These are phyloP conservation scores for Holtermannia corniformis DNA, from an alignment of 768 basidiomycete species.

Conservation along the genomic window DNA sequence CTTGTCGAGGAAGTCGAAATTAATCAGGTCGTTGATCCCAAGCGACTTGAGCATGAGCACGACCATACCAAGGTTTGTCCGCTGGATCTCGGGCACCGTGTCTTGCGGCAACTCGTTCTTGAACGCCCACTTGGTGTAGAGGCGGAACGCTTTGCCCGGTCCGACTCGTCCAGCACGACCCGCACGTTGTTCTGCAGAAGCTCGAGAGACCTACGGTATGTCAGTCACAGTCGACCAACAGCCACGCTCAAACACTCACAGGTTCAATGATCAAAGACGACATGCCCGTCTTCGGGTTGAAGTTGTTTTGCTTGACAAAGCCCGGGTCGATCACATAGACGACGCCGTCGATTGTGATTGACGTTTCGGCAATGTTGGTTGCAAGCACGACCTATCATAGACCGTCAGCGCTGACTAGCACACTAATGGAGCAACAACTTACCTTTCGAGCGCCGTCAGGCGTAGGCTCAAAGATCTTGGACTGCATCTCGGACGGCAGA, in stretches of 20 bases:
- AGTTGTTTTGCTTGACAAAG: slow-evolving; percentile 98
- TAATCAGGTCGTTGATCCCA: slow-evolving; percentile 95
- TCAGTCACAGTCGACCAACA: slow-evolving; percentile 1
- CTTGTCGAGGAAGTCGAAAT: slow-evolving; percentile 97
- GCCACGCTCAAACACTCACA: slow-evolving; percentile 51
- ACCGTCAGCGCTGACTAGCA: not conserved
- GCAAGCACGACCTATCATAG: slow-evolving; percentile 91
- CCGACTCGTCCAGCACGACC: slow-evolving; percentile 97
- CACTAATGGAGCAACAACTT: not conserved
- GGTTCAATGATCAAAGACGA: slow-evolving; percentile 92
- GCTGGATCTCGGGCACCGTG: slow-evolving; percentile 95
- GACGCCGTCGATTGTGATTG: slow-evolving; percentile 97
- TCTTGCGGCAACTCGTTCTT: slow-evolving; percentile 91
- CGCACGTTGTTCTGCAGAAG: slow-evolving; percentile 93
- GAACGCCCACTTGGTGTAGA: slow-evolving; percentile 98
- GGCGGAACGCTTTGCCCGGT: slow-evolving; percentile 93
- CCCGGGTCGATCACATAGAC: slow-evolving; percentile 99
- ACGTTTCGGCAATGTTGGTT: slow-evolving; percentile 99
- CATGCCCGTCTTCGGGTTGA: slow-evolving; percentile 98
- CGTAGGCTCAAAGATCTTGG: slow-evolving; percentile 98
- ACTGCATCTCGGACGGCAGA: slow-evolving; percentile 98
- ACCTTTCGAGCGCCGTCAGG: slow-evolving; percentile 86
- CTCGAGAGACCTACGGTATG: slow-evolving; percentile 74
- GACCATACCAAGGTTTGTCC: slow-evolving; percentile 94
- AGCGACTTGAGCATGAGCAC: slow-evolving; percentile 90